phyloP scores from a whole-genome alignment of 192 early-diverging fungal genomes.

The Umbelopsis isabellina region DNA sequence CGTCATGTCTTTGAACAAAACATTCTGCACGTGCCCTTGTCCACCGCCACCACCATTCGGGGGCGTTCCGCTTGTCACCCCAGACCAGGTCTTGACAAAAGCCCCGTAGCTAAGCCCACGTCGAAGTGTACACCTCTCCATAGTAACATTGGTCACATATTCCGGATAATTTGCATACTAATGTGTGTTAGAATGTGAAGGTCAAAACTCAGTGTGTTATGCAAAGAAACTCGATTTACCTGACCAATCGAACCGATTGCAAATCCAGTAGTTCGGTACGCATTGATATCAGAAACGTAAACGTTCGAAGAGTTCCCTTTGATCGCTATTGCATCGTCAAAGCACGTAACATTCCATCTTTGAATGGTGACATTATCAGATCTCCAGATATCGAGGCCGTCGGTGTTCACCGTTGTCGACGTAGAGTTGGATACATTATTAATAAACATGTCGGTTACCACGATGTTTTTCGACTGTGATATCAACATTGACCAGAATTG shows the following conservation, averaged over 20 bases:
- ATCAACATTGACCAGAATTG: constrained; percentile 17
- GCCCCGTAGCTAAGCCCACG: neutral
- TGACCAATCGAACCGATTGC: constrained; percentile 12
- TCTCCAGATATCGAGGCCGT: constrained; percentile 2
- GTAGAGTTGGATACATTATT: constrained; percentile 15
- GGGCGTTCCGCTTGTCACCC: neutral
- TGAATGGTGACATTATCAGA: neutral
- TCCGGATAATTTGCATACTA: neutral
- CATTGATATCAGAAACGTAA: constrained; percentile 12
- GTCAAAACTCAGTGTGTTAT: neutral
- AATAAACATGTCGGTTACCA: neutral
- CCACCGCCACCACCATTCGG: constrained; percentile 19
- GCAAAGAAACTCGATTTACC: neutral
- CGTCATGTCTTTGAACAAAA: neutral
- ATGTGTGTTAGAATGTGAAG: too few relatives aligned
- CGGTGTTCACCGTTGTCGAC: constrained; percentile 3
- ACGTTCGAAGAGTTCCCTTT: constrained; percentile 17
- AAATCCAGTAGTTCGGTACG: constrained; percentile 10
- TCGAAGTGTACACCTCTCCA: constrained; percentile 1
- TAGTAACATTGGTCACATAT: constrained; percentile 6
- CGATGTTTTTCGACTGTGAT: neutral
- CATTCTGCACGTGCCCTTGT: constrained; percentile 16
- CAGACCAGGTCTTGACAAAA: constrained; percentile 15
- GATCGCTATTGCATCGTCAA: constrained; percentile 6
- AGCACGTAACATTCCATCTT: constrained; percentile 21